Conservation (phyloP, 73 alveolate genomes). For the Uronychia setigera region DNA sequence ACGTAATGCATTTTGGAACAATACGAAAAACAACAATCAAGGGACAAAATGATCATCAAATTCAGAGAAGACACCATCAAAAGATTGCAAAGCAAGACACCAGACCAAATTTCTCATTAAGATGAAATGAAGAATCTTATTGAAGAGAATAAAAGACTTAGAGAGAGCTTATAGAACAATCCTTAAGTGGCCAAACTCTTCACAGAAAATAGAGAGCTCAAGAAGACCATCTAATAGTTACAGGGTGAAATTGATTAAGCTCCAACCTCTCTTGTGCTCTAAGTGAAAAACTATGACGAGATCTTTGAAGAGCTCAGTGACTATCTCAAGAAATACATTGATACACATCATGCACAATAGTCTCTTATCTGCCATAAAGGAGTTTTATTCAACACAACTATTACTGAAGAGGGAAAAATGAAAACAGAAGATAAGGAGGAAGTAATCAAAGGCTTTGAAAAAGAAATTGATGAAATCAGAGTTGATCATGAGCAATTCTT, state of each 20-base stretch:
- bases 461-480: not conserved
- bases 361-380: not conserved
- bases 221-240: constrained; percentile 8
- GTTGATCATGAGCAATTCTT: not conserved
- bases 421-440: not conserved
- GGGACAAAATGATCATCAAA: constrained; percentile 67
- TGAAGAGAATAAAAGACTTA: constrained; percentile 11
- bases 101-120: constrained; percentile 4
- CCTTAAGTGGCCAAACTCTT: constrained; percentile 46
- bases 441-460: not conserved
- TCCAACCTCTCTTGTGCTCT: constrained; percentile 36
- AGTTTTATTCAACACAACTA: not conserved
- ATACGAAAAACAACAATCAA: constrained; percentile 51
- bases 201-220: constrained; percentile 37
- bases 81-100: constrained; percentile 4
- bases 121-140: constrained; percentile 11
- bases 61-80: constrained; percentile 53
- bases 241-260: constrained; percentile 12
- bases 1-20: constrained; percentile 23
- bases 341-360: not conserved
- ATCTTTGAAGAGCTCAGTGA: constrained; percentile 24
- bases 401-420: too few relatives aligned
- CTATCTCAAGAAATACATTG: constrained; percentile 25
- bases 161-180: constrained; percentile 31
- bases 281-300: constrained; percentile 24